Evolutionary conservation across 257 asterid species (phyloP), one percentile per base, ranked within the genome.

Genomic region (Phtheirospermum japonicum): DNA sequence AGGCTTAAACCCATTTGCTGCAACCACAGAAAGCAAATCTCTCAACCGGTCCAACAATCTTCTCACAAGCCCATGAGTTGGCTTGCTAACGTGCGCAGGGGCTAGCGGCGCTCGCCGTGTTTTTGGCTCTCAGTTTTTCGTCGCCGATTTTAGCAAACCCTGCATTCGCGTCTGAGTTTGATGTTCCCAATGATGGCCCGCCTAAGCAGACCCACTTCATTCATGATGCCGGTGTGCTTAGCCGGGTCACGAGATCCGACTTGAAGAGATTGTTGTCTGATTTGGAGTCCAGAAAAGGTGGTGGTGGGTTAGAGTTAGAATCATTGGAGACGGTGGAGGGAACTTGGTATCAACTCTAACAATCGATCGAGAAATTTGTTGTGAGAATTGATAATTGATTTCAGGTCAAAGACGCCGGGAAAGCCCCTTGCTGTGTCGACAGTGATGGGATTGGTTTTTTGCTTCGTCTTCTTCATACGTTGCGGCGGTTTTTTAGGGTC

Each of bases 221-320:
- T 60, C 97, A 89, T 62, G 99, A 92, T 71, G 99, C 99, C 28
- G 96, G 96, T 28, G 99, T 92, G 14, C 99, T 93, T 23, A 89
- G 95, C 78, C 85, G 95, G 10, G 81, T 87, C 6, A 93, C 99
- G 1, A 85, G 74, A 58, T 89, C 97, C 32, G 99, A 93, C 57
- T 64, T 93, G 87, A 89, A 89, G 79, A 78, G 81, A 69, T 72
- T 89, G 76, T 55, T 93, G 69, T 64, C 91, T 18, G 97, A 85
- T 83, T 85, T 93, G 79, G 99, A 89, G 83, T 87, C 80, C 12
- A 83, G 97, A 65, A 93, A 93, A 63, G 96, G 95, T n/a, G n/a
- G n/a, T n/a, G n/a, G n/a, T n/a, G n/a, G n/a, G n/a, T n/a, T n/a
- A n/a, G n/a, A n/a, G n/a, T n/a, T n/a, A n/a, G n/a, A n/a, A n/a